These are phyloP conservation scores for Groenewaldozyma auringiensis DNA, from an alignment of 1,139 yeast genomes.

Conservation along the genomic window DNA sequence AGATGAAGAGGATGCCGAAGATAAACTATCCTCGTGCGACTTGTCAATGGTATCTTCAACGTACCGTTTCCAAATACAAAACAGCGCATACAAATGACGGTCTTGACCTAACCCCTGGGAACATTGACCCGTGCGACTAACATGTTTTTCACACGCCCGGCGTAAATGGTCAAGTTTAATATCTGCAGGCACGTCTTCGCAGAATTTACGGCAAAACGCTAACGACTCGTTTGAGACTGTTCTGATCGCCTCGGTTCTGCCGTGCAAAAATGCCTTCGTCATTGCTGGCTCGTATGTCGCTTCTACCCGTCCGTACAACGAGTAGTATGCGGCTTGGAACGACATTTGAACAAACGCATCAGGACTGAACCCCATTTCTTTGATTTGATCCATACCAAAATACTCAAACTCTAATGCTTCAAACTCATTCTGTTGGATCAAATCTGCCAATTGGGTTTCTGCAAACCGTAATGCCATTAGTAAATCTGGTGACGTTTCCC, in stretches of 20 bases:
- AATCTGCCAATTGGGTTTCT: conserved; percentile 79
- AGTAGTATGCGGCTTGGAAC: conserved; percentile 87
- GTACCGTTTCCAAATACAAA: conserved; percentile 81
- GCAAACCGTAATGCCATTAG: conserved; percentile 80
- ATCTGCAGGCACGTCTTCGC: conserved; percentile 57
- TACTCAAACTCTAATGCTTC: conserved; percentile 67
- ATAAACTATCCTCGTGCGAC: conserved; percentile 16
- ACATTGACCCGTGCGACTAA: conserved; percentile 59
- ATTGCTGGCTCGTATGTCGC: conserved; percentile 95
- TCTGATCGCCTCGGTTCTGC: conserved; percentile 87
- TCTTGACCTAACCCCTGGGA: conserved; percentile 81
- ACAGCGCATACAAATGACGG: conserved; percentile 79
- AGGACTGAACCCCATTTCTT: conserved; percentile 81
- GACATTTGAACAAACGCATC: conserved; percentile 95
- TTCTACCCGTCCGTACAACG: conserved; percentile 85
- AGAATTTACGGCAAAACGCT: conserved; percentile 74
- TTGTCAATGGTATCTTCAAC: conserved; percentile 36
- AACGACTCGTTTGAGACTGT: conserved; percentile 77
- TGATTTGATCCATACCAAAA: conserved; percentile 73
- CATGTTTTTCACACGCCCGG: conserved; percentile 64
- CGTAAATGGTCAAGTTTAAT: conserved; percentile 56
- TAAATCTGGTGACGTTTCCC: conserved; percentile 75
- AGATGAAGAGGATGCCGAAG: background rate
- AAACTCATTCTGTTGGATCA: conserved; percentile 85
- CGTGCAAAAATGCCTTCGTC: conserved; percentile 83